phyloP scores from a whole-genome alignment of 352 stramenopile species.

The Phytopythium aichiense region DNA sequence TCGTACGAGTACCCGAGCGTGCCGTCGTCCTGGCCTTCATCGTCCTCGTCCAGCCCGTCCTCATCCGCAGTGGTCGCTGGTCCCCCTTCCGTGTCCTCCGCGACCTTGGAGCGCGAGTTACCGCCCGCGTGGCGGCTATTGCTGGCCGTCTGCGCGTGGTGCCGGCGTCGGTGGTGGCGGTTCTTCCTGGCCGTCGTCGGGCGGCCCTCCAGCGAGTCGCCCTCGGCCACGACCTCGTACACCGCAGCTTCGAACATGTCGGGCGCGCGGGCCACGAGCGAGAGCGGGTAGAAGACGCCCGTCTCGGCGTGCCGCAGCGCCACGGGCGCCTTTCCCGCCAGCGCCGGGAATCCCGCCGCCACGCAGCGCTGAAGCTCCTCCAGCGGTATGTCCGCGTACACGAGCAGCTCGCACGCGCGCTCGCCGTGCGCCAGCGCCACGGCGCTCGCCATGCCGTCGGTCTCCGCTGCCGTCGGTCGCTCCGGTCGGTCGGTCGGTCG shows the following conservation, averaged over 20 bases:
- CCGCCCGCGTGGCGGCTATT: constrained; percentile 9
- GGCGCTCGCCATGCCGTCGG: constrained; percentile 12
- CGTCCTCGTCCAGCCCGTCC: constrained; percentile 12
- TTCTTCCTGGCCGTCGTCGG: constrained; percentile 4
- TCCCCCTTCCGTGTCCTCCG: constrained; percentile 4
- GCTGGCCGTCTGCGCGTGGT: not conserved
- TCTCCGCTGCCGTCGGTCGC: too few species aligned
- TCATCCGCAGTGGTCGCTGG: constrained; percentile 18
- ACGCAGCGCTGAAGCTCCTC: constrained; percentile 54
- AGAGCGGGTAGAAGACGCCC: constrained; percentile 63
- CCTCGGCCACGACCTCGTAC: constrained; percentile 41
- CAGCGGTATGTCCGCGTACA: constrained; percentile 31
- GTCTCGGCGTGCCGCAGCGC: constrained; percentile 21
- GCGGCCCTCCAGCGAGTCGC: not conserved
- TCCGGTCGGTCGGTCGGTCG: not conserved
- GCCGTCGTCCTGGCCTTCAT: constrained; percentile 21
- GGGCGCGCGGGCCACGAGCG: constrained; percentile 50
- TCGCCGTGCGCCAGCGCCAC: constrained; percentile 33
- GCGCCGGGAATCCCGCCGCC: constrained; percentile 31
- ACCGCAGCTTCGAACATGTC: constrained; percentile 42
- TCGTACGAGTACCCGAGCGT: constrained; percentile 12
- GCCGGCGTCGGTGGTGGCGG: constrained; percentile 4
- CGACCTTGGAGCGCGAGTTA: constrained; percentile 9
- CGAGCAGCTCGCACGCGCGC: constrained; percentile 29
- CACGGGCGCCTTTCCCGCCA: constrained; percentile 9